Percentiles rank a stretch among this genome's conserved stretches.
These are phyloP conservation scores for Leccinum subgranulosum DNA, from an alignment of 768 basidiomycete genomes.

Conservation along the genomic window DNA sequence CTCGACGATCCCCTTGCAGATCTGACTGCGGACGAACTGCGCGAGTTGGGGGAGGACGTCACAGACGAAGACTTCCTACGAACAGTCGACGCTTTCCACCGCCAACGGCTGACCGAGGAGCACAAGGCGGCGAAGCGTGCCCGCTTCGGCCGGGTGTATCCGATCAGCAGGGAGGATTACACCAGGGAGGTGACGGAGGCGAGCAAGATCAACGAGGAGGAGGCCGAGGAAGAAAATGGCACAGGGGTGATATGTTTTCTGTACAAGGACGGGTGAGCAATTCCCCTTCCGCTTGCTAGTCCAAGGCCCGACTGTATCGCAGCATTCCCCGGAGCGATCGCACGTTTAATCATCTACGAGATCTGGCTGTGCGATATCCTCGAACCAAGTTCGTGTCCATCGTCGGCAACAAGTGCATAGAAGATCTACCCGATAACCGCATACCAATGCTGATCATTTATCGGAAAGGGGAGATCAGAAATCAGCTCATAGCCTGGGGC, in stretches of 20 bases:
- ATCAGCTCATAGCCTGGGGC: constrained; percentile 84
- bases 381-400: constrained; percentile 96
- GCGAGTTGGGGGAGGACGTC: constrained; percentile 68
- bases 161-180: constrained; percentile 91
- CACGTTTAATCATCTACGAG: constrained; percentile 63
- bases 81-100: constrained; percentile 61
- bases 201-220: constrained; percentile 66
- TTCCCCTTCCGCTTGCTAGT: neutral
- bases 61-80: constrained; percentile 75
- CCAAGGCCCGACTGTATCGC: constrained; percentile 1
- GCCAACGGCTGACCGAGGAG: constrained; percentile 64
- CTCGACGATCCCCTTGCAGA: constrained; percentile 67
- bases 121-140: constrained; percentile 53
- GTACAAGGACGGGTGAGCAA: constrained; percentile 88
- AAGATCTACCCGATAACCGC: constrained; percentile 89
- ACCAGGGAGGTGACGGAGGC: constrained; percentile 94
- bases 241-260: constrained; percentile 94
- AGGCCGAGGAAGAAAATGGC: constrained; percentile 64
- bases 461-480: constrained; percentile 84
- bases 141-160: constrained; percentile 81
- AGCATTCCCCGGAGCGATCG: constrained; percentile 83
- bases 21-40: constrained; percentile 59
- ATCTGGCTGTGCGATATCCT: constrained; percentile 78
- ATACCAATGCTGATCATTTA: constrained; percentile 93
- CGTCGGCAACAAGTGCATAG: constrained; percentile 91